Evolutionary conservation across 768 basidiomycete genomes (phyloP), one percentile per base, ranked within the genome.

Genomic region (Tricholoma matsutake): DNA sequence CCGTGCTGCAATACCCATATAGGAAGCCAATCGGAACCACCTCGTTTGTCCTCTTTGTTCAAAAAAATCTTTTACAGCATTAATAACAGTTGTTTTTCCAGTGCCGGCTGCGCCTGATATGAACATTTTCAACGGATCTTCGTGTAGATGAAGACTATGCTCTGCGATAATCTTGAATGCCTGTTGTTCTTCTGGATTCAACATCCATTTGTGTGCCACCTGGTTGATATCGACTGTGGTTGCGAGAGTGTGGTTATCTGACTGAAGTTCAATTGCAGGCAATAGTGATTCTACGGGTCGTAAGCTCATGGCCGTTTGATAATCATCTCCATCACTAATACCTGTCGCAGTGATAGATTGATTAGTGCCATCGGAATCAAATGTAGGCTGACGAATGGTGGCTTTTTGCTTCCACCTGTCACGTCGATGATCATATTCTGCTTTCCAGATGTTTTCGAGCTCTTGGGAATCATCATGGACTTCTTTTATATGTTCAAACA

Each of bases 1-100:
- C 13, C 60, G 49, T 0, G 80, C 80, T 22, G 79, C 79, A 13
- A 75, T 68, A 0, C 79, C 80, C 8, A 76, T n/a, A n/a, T n/a
- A n/a, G n/a, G n/a, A n/a, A n/a, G n/a, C n/a, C n/a, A n/a, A n/a
- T n/a, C n/a, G n/a, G 79, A n/a, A n/a, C 67, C n/a, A n/a, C n/a
- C n/a, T n/a, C n/a, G n/a, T n/a, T n/a, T n/a, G n/a, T n/a, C n/a
- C n/a, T n/a, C n/a, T n/a, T n/a, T n/a, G n/a, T n/a, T n/a, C n/a
- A n/a, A n/a, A n/a, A n/a, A n/a, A n/a, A n/a, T n/a, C n/a, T 20
- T 64, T 65, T 1, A 81, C 13, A 0, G 76, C 75, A 35, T 72
- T 61, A 2, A 81, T 73, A 3, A 80, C 75, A 10, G 69, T 56
- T 0, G 75, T 75, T 66, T 81, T 82, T 1, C n/a, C n/a, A n/a